phyloP scores from a whole-genome alignment of 805 yeast species.

The Teunomyces panamensis region DNA sequence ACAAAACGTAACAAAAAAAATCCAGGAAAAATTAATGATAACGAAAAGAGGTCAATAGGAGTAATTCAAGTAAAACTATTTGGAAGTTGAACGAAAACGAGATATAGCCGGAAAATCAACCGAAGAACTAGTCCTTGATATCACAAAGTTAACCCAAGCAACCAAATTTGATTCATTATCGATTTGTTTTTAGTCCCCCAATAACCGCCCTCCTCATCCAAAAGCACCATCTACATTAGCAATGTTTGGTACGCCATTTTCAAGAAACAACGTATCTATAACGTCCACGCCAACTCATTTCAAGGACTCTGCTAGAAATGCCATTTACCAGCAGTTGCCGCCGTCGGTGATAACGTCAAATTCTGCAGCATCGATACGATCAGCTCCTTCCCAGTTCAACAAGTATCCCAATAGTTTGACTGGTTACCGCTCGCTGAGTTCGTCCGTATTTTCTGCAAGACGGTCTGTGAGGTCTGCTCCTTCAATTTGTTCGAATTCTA shows the following conservation, averaged over 20 bases:
- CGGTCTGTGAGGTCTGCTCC: constrained; percentile 44
- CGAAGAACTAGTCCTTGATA: no score
- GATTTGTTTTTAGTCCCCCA: neutral
- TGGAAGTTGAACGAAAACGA: no score
- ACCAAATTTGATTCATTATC: neutral
- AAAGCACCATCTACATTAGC: neutral
- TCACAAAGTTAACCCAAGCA: no score
- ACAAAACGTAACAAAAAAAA: neutral
- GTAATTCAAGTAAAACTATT: neutral
- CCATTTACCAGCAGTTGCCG: constrained; percentile 42
- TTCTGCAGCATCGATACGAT: constrained; percentile 34
- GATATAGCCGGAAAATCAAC: no score
- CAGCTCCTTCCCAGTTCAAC: constrained; percentile 37
- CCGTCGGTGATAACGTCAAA: constrained; percentile 21
- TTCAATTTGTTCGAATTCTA: constrained; percentile 37
- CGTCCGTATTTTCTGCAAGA: constrained; percentile 36
- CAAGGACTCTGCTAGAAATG: constrained; percentile 41
- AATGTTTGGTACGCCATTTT: constrained; percentile 32
- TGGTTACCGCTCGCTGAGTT: constrained; percentile 34
- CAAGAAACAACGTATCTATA: constrained; percentile 19
- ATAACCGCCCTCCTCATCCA: neutral
- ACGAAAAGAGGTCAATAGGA: neutral
- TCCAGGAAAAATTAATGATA: constrained; percentile 3
- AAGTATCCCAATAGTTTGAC: constrained; percentile 9
- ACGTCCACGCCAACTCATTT: constrained; percentile 37